Evolutionary conservation across 2,329 filamentous ascomycete genomes (phyloP).

Genomic region (Domatiomyces globalis): DNA sequence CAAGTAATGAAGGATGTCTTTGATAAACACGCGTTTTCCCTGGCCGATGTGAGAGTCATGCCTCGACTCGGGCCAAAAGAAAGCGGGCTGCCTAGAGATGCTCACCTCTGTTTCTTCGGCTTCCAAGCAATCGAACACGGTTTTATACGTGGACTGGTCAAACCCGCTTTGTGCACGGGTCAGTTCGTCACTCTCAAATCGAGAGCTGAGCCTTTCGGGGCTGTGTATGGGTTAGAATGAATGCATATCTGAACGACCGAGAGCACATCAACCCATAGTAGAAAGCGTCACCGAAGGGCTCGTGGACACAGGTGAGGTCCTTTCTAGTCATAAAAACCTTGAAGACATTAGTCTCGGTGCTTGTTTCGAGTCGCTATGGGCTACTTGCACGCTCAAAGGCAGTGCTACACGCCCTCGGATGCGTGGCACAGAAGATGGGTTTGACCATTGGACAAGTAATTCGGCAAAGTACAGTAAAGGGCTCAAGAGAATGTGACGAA

Average conservation of each 20-base stretch:
- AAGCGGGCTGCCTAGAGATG: slow-evolving; percentile 10
- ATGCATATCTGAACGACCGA: neutral
- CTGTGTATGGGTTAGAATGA: slow-evolving; percentile 37
- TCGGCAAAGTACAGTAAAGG: neutral
- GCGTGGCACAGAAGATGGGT: slow-evolving; percentile 83
- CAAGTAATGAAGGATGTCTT: slow-evolving; percentile 91
- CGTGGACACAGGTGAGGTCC: slow-evolving; percentile 74
- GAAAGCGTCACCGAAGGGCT: slow-evolving; percentile 93
- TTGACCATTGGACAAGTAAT: slow-evolving; percentile 32
- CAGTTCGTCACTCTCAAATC: slow-evolving; percentile 58
- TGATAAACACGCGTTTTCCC: slow-evolving; percentile 92
- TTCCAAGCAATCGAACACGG: slow-evolving; percentile 64
- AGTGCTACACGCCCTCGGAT: slow-evolving; percentile 88
- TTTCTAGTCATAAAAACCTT: slow-evolving; percentile 93
- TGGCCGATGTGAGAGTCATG: slow-evolving; percentile 34
- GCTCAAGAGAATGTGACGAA: neutral
- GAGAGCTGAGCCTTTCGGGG: slow-evolving; percentile 66
- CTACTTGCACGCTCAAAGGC: slow-evolving; percentile 77
- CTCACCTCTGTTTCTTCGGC: slow-evolving; percentile 57
- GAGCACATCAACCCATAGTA: slow-evolving; percentile 43
- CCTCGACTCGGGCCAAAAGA: slow-evolving; percentile 10
- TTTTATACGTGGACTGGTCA: slow-evolving; percentile 33
- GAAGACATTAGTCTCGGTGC: slow-evolving; percentile 6
- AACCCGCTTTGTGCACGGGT: slow-evolving; percentile 31
- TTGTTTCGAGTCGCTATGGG: slow-evolving; percentile 2